Evolutionary conservation across 371 early-diverging fungal species (phyloP), one percentile per base, ranked within the genome.

Genomic region (Rhizopus delemar): DNA sequence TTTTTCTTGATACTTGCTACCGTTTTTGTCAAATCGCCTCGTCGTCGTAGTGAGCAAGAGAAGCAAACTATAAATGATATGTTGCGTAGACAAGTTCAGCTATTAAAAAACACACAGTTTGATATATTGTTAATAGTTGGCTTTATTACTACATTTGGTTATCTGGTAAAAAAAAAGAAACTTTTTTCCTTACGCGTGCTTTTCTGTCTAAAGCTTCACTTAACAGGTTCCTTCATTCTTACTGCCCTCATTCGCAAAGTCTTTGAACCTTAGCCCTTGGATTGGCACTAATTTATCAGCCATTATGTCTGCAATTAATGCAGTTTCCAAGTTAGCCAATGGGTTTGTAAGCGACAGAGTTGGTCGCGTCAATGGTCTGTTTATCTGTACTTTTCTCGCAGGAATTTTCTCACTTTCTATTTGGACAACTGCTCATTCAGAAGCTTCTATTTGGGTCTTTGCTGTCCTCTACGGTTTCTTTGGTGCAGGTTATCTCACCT

Each of bases 301-400:
- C 7, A 81, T 84, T 15, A 70, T 82, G 55, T 81, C 81, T 15
- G 83, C 74, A 0, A 57, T 74, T 22, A 82, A 80, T 57, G 74
- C 71, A 2, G 62, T 81, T 6, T 80, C 78, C 1, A 78, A 77
- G 5, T 59, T 82, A 16, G 39, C 66, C 9, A 68, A 69, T 1
- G 87, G 90, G 0, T 70, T 61, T 38, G 54, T 67, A 9, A 75
- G 86, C 12, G 88, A 89, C 56, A 65, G 60, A 6, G 46, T 82
- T 32, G 89, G 89, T 15, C 79, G 80, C 36, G 66, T 83, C 53
- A 89, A 87, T 45, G 77, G 75, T 13, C 65, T 84, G 38, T 62
- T 74, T 12, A 12, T 81, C 4, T 79, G 84, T 53, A 61, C 82
- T 3, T 59, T 68, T 12, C 67, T 85, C 3, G 54, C 85, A 1